Conservation (phyloP, 2,329 filamentous ascomycete species). For the Stachybotrys echinatus region DNA sequence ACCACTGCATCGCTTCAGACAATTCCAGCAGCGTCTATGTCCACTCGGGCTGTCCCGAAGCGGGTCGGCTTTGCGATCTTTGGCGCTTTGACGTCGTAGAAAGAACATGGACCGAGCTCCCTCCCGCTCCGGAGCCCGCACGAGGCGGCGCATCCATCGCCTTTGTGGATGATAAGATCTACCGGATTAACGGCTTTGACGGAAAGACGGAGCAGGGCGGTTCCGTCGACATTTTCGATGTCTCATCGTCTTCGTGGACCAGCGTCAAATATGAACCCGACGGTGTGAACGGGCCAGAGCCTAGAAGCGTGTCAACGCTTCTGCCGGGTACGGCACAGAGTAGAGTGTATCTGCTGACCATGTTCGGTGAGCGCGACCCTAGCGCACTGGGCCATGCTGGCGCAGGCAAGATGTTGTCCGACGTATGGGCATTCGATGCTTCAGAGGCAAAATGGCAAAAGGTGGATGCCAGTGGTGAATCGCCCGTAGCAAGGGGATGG, state of each 20-base stretch:
- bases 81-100: constrained; percentile 50
- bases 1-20: constrained; percentile 44
- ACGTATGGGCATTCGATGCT: constrained; percentile 35
- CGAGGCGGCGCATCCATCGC: constrained; percentile 37
- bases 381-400: constrained; percentile 31
- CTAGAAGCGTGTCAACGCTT: constrained; percentile 24
- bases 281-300: constrained; percentile 18
- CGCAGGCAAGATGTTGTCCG: constrained; percentile 33
- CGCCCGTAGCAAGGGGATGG: constrained; percentile 30
- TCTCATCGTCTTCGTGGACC: constrained; percentile 14
- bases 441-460: constrained; percentile 19
- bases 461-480: constrained; percentile 12
- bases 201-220: constrained; percentile 55
- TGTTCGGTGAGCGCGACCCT: constrained; percentile 34
- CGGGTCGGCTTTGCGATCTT: constrained; percentile 51
- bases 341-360: constrained; percentile 23
- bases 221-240: constrained; percentile 41
- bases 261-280: constrained; percentile 18
- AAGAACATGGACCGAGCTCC: constrained; percentile 44
- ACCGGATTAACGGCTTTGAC: constrained; percentile 61
- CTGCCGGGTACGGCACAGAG: constrained; percentile 13
- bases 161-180: constrained; percentile 34
- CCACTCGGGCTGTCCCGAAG: constrained; percentile 56
- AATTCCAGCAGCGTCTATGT: constrained; percentile 44
- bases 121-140: constrained; percentile 44